Evolutionary conservation across 192 early-diverging fungal species (phyloP).

Genomic region (Backusella psychrophila): DNA sequence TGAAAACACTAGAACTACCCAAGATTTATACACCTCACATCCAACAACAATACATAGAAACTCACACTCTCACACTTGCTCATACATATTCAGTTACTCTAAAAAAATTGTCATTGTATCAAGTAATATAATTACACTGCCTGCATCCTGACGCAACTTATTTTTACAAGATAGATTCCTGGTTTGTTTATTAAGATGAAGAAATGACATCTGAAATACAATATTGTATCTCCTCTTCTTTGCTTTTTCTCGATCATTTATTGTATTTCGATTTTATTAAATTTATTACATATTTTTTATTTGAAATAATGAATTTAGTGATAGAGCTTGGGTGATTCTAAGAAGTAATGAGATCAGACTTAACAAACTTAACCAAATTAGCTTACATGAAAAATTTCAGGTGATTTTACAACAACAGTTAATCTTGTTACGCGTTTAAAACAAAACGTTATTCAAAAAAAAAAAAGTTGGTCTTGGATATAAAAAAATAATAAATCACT

Average conservation of each 20-base stretch:
- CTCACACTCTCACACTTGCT: background rate
- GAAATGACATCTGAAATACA: background rate
- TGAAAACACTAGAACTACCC: background rate
- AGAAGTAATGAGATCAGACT: background rate
- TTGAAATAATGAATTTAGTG: background rate
- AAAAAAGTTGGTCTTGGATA: background rate
- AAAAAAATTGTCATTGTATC: background rate
- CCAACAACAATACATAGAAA: background rate
- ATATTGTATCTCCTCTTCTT: constrained; percentile 1
- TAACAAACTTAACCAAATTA: background rate
- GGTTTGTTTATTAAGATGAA: background rate
- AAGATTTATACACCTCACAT: background rate
- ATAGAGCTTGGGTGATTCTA: background rate
- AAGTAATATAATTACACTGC: background rate
- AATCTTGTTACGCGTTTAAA: background rate
- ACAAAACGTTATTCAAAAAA: background rate
- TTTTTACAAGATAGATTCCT: background rate
- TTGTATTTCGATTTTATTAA: background rate
- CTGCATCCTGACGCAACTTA: background rate
- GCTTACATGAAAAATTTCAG: background rate
- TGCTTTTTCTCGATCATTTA: background rate
- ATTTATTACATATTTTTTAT: too few species aligned
- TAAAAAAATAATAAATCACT: background rate
- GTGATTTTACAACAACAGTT: constrained; percentile 2
- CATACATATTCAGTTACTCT: background rate